A percentile compares a stretch with the other conserved stretches of the same genome.
Conservation (phyloP, 331 rosid species). For the Phaseolus coccineus region DNA sequence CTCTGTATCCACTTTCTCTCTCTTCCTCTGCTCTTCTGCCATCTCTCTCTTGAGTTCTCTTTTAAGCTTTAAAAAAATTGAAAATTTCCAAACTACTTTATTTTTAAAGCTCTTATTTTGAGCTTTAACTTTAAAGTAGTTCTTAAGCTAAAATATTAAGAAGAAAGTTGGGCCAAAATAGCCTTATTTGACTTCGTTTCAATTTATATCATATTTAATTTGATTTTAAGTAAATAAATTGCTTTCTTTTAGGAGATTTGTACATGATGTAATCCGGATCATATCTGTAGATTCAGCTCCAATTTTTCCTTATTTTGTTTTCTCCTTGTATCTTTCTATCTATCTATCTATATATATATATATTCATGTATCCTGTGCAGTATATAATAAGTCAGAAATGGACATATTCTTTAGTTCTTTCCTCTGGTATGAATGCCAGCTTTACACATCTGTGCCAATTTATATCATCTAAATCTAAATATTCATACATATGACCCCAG, state of each 20-base stretch:
- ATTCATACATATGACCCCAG: not conserved
- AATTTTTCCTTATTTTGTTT: not conserved
- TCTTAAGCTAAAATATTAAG: not conserved
- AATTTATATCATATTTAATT: not conserved
- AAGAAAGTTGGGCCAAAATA: not conserved
- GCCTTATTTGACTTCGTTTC: not conserved
- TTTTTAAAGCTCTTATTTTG: not conserved
- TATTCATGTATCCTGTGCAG: not conserved
- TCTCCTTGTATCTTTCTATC: not conserved
- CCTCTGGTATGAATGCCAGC: not conserved
- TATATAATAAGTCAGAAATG: not conserved
- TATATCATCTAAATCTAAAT: not conserved
- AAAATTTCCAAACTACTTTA: not conserved
- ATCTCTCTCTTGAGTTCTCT: not conserved
- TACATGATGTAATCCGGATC: not conserved
- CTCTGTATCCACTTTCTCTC: not conserved
- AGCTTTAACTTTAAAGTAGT: not conserved
- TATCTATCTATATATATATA: not conserved
- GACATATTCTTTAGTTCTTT: not conserved
- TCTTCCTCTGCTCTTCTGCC: not conserved
- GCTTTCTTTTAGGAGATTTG: not conserved
- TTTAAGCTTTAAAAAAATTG: not conserved
- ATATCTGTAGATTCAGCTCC: not conserved
- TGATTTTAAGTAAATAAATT: not conserved
- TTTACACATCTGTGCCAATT: conserved; percentile 4